Evolutionary conservation across 768 basidiomycete species (phyloP).

Genomic region (Xerocomellus chrysenteron): DNA sequence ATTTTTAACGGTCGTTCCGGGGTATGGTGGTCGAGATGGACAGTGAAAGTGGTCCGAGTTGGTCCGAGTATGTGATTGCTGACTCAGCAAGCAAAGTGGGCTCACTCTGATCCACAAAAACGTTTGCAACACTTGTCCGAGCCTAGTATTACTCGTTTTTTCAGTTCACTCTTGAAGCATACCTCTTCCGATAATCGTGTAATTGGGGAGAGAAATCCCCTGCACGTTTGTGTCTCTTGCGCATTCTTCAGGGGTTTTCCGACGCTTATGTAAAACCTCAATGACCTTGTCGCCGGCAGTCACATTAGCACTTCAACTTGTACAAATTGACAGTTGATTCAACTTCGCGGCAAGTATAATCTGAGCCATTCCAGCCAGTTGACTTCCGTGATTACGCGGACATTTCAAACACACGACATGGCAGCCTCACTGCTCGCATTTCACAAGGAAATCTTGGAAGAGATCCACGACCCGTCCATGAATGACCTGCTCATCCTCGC

Average conservation of each 20-base stretch:
- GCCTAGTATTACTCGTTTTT: no score
- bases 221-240: neutral
- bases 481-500: conserved; percentile 79
- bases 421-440: conserved; percentile 51
- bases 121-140: neutral
- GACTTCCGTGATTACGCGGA: neutral
- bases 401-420: conserved; percentile 11
- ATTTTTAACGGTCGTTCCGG: conserved; percentile 5
- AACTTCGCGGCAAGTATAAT: neutral
- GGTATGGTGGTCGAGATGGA: neutral
- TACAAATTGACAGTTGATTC: neutral
- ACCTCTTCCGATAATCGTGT: neutral
- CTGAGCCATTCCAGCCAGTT: neutral
- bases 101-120: neutral
- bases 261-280: neutral
- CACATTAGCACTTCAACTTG: neutral
- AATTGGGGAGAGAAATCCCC: no score
- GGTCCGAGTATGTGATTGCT: neutral
- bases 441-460: conserved; percentile 65
- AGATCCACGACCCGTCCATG: conserved; percentile 70
- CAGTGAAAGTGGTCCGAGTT: neutral
- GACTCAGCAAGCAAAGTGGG: conserved; percentile 19
- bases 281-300: no score
- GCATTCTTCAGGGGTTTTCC: neutral
- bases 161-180: neutral